A percentile compares a stretch with the other conserved stretches of the same genome.
These are phyloP conservation scores for Tricharina praecox DNA, from an alignment of 495 filamentous ascomycete species.

Conservation along the genomic window DNA sequence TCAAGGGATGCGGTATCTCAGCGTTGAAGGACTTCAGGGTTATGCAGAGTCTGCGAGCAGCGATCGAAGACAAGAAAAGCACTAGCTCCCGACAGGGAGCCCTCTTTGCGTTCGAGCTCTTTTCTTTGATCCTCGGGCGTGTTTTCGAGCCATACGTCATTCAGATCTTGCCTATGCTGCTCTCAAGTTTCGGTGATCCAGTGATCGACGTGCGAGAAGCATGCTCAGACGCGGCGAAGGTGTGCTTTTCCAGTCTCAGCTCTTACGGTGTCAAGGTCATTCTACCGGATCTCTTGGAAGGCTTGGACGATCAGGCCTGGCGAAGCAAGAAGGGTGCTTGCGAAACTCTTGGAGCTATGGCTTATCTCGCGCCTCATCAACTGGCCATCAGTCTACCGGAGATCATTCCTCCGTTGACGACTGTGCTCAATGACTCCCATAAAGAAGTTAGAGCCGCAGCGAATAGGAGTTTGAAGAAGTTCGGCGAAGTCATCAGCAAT, in stretches of 20 bases:
- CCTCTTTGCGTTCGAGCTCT: slow-evolving; percentile 74
- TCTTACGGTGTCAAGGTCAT: slow-evolving; percentile 93
- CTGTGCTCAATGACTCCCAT: slow-evolving; percentile 89
- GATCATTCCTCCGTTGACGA: slow-evolving; percentile 87
- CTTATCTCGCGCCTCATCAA: slow-evolving; percentile 88
- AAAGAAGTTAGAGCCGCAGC: slow-evolving; percentile 86
- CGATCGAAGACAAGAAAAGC: slow-evolving; percentile 83
- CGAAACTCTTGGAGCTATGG: slow-evolving; percentile 91
- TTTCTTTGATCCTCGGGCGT: slow-evolving; percentile 68
- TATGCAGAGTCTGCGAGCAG: slow-evolving; percentile 56
- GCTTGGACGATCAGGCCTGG: slow-evolving; percentile 90
- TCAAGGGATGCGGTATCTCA: slow-evolving; percentile 69
- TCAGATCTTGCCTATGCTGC: slow-evolving; percentile 78
- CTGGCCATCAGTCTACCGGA: slow-evolving; percentile 79
- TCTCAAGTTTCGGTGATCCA: slow-evolving; percentile 74
- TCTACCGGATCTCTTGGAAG: slow-evolving; percentile 77
- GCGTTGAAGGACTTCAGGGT: slow-evolving; percentile 71
- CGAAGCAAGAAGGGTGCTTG: slow-evolving; percentile 96
- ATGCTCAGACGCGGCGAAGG: slow-evolving; percentile 81
- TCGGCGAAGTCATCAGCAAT: slow-evolving; percentile 95
- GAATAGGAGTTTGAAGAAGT: slow-evolving; percentile 88
- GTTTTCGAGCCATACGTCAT: slow-evolving; percentile 93
- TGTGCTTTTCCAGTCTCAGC: slow-evolving; percentile 79
- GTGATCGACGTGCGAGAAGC: slow-evolving; percentile 81
- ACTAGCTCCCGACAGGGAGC: slow-evolving; percentile 73